These are phyloP conservation scores for Cyberlindnera nakhonratchasimensis DNA, from an alignment of 805 yeast genomes.

Conservation along the genomic window DNA sequence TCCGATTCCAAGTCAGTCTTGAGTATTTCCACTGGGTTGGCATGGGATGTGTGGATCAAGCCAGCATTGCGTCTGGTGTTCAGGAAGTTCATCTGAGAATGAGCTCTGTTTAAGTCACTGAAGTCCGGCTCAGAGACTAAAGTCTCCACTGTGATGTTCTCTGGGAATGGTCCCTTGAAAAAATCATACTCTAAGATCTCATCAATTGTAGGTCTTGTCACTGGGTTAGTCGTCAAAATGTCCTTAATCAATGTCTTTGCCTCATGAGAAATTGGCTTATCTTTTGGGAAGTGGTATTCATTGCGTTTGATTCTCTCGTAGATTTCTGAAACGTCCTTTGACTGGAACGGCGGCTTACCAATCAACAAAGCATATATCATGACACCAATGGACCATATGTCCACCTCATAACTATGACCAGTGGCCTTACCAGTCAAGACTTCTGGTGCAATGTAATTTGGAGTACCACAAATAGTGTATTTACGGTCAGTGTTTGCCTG, in stretches of 20 bases:
- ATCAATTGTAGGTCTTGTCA: slow-evolving; percentile 74
- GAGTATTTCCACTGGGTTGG: slow-evolving; percentile 66
- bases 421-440: slow-evolving; percentile 81
- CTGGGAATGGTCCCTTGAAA: slow-evolving; percentile 86
- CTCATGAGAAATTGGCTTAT: slow-evolving; percentile 58
- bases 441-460: slow-evolving; percentile 98
- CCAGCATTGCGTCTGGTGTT: slow-evolving; percentile 65
- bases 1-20: slow-evolving; percentile 68
- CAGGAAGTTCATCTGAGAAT: slow-evolving; percentile 65
- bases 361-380: slow-evolving; percentile 89
- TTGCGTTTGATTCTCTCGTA: slow-evolving; percentile 86
- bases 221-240: slow-evolving; percentile 74
- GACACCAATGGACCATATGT: slow-evolving; percentile 96
- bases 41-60: slow-evolving; percentile 42
- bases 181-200: slow-evolving; percentile 80
- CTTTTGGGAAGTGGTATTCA: slow-evolving; percentile 76
- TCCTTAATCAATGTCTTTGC: slow-evolving; percentile 72
- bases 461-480: slow-evolving; percentile 96
- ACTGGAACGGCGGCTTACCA: slow-evolving; percentile 98
- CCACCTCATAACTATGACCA: slow-evolving; percentile 94
- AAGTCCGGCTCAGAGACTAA: slow-evolving; percentile 62
- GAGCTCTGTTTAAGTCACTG: slow-evolving; percentile 50
- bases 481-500: slow-evolving; percentile 69
- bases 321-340: slow-evolving; percentile 87
- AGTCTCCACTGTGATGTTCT: slow-evolving; percentile 56